Evolutionary conservation across 2,329 filamentous ascomycete genomes (phyloP), one percentile per base, ranked within the genome.

Genomic region (Clarireedia paspali): DNA sequence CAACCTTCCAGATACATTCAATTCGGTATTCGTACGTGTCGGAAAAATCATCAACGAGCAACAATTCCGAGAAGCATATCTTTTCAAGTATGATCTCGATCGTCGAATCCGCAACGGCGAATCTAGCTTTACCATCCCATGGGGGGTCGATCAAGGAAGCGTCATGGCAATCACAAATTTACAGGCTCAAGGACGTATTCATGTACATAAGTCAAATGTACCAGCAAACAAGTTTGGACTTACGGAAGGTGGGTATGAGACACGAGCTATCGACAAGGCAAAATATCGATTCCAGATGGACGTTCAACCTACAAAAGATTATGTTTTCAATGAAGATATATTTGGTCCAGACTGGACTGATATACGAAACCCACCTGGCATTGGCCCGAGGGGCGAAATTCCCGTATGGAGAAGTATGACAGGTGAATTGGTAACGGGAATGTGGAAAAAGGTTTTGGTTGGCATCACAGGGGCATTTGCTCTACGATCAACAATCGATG

Each of bases 361-460:
- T 1, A 73, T 79, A 44, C 67, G 72, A 5, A 67, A 77, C 2
- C 63, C 64, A 26, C 73, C 73, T 1, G 71, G 81, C 1, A 79
- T 79, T 0, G 66, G 65, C 0, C 47, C 49, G 5, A 40, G 47
- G 4, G 74, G 75, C 10, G 78, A 81, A 44, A 73, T 89, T 4
- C 88, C 88, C 0, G 77, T 89, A 52, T 91, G 88, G 88, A 79
- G 82, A 52, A 84, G 87, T 67, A 83, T 91, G 58, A 81, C 86
- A 58, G 83, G 81, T 6, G 72, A 77, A 5, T 64, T 80, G 0
- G 77, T 88, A 58, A 68, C 68, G n/a, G 70, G 73, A 0, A 77
- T 83, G 54, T 91, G 88, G 85, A 77, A 79, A 53, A 78, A 82
- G 60, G 75, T 86, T 10, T 68, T 89, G 4, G 77, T 80, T 4